phyloP scores from a whole-genome alignment of 345 rosid species.

The Citropsis articulata region DNA sequence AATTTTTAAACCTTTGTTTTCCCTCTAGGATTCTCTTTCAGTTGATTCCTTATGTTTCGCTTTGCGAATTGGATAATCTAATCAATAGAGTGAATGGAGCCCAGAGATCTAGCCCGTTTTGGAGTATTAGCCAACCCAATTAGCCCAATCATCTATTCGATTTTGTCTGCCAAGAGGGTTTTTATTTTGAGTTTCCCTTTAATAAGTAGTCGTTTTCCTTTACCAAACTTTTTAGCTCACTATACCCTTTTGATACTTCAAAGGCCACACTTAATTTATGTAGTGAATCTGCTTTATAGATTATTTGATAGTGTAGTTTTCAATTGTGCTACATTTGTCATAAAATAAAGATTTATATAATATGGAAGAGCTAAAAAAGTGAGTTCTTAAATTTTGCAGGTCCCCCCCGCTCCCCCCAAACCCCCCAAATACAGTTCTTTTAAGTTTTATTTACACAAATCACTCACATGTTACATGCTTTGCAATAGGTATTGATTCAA shows the following conservation, averaged over 20 bases:
- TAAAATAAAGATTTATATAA: neutral
- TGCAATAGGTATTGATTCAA: no score
- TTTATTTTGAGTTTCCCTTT: no score
- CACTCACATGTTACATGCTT: no score
- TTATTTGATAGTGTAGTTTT: neutral
- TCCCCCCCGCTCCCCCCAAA: no score
- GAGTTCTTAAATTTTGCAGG: neutral
- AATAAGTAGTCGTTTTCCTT: no score
- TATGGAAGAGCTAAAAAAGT: neutral
- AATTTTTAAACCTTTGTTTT: neutral
- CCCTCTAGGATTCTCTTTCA: neutral
- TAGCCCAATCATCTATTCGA: conserved; percentile 5
- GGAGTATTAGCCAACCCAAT: neutral
- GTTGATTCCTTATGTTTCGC: neutral
- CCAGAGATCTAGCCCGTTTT: conserved; percentile 27
- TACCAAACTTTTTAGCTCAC: neutral
- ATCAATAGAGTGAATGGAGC: conserved; percentile 27
- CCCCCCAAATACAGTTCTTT: no score
- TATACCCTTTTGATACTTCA: neutral
- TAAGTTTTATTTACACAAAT: no score
- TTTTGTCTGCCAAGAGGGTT: no score
- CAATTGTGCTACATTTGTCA: neutral
- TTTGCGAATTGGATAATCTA: conserved; percentile 2
- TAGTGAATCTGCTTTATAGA: neutral
- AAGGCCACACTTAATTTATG: neutral